phyloP scores from a whole-genome alignment of 2,329 filamentous ascomycete species.

The Simplicillium aogashimaense region DNA sequence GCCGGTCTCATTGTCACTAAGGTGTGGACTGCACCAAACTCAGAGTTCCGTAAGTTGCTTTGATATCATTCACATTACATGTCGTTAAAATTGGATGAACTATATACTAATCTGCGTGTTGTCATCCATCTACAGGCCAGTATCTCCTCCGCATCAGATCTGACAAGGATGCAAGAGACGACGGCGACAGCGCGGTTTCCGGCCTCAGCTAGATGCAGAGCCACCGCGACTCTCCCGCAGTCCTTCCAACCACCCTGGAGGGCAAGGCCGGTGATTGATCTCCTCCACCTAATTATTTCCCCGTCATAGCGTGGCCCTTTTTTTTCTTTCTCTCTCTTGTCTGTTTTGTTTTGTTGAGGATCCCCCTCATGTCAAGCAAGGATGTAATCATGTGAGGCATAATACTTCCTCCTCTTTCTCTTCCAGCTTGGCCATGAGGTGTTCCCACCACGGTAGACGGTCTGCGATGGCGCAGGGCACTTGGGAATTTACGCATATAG shows the following conservation, averaged over 20 bases:
- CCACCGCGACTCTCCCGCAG: neutral
- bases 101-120: too few relatives aligned
- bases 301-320: neutral
- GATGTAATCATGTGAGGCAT: constrained; percentile 23
- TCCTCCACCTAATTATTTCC: too few relatives aligned
- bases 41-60: constrained; percentile 25
- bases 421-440: constrained; percentile 21
- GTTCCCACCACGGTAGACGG: constrained; percentile 29
- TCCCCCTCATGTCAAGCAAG: neutral
- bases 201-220: constrained; percentile 8
- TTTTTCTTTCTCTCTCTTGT: neutral
- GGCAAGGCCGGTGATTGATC: too few relatives aligned
- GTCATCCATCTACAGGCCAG: constrained; percentile 16
- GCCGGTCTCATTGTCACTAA: constrained; percentile 24
- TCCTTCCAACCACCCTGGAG: too few relatives aligned
- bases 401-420: constrained; percentile 22
- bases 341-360: constrained; percentile 8
- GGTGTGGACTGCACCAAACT: constrained; percentile 24
- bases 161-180: constrained; percentile 18
- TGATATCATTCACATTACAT: constrained; percentile 1
- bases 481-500: constrained; percentile 5
- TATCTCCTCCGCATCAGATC: constrained; percentile 24
- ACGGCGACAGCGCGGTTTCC: constrained; percentile 27
- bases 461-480: constrained; percentile 15
- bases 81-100: too few relatives aligned